phyloP scores from a whole-genome alignment of 164 flowering plant species.

The Aristolochia contorta region DNA sequence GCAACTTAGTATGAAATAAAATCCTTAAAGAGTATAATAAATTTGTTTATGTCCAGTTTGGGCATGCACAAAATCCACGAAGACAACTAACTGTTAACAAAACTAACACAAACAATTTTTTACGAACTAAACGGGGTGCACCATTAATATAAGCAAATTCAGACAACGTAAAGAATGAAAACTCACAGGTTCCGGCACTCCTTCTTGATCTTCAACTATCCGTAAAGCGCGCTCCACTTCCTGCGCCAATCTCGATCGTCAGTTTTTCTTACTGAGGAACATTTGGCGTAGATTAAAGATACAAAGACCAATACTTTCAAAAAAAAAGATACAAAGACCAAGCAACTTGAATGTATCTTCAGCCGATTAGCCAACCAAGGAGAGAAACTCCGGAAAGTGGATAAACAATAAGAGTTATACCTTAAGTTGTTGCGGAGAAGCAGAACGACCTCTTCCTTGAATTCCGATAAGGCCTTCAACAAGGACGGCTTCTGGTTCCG shows the following conservation, averaged over 20 bases:
- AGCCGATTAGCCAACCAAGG: not conserved
- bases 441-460: conserved; percentile 90
- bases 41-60: too few relatives aligned
- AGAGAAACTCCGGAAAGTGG: not conserved
- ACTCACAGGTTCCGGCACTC: conserved; percentile 70
- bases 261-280: too few relatives aligned
- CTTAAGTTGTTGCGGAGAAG: conserved; percentile 70
- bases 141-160: too few relatives aligned
- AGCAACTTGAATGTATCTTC: not conserved
- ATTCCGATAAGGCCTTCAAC: conserved; percentile 69
- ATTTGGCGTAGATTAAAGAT: too few relatives aligned
- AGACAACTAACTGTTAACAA: too few relatives aligned
- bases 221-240: conserved; percentile 69
- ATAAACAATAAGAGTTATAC: conserved; percentile 14
- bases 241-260: conserved; percentile 25
- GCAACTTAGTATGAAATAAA: too few relatives aligned
- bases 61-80: too few relatives aligned
- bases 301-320: not conserved
- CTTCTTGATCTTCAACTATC: conserved; percentile 53
- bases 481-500: conserved; percentile 47
- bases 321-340: not conserved
- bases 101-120: too few relatives aligned
- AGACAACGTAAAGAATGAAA: not conserved
- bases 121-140: too few relatives aligned
- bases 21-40: too few relatives aligned